phyloP scores from a whole-genome alignment of 2,329 filamentous ascomycete species.

The Penicillium sp. region DNA sequence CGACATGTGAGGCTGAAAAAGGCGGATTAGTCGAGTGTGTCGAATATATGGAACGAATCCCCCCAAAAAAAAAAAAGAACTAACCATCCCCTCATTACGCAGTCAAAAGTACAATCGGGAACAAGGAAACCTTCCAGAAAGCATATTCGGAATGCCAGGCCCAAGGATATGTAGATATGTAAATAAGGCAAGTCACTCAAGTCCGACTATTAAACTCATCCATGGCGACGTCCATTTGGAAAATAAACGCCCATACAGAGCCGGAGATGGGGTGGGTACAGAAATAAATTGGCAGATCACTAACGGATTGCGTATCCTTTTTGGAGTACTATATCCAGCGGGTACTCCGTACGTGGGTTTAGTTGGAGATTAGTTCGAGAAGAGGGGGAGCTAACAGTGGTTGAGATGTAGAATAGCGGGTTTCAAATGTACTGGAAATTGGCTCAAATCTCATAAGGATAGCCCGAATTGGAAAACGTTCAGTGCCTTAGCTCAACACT shows the following conservation, averaged over 20 bases:
- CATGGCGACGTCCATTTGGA: background rate
- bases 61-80: too few species aligned
- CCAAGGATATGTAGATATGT: constrained; percentile 6
- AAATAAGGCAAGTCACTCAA: constrained; percentile 10
- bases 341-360: constrained; percentile 1
- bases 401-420: background rate
- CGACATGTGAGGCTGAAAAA: constrained; percentile 37
- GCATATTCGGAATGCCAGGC: constrained; percentile 14
- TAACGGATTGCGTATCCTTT: constrained; percentile 9
- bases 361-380: constrained; percentile 22
- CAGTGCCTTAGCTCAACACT: background rate
- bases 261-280: background rate
- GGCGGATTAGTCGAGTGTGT: constrained; percentile 10
- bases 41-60: background rate
- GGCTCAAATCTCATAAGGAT: constrained; percentile 3
- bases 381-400: constrained; percentile 1
- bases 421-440: constrained; percentile 8
- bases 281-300: constrained; percentile 11
- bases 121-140: constrained; percentile 28
- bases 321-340: constrained; percentile 19
- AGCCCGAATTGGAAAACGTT: constrained; percentile 10
- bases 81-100: constrained; percentile 43
- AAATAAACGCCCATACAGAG: background rate
- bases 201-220: background rate
- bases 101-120: constrained; percentile 22